These are phyloP conservation scores for Hanseniaspora osmophila DNA, from an alignment of 805 yeast species.

Conservation along the genomic window DNA sequence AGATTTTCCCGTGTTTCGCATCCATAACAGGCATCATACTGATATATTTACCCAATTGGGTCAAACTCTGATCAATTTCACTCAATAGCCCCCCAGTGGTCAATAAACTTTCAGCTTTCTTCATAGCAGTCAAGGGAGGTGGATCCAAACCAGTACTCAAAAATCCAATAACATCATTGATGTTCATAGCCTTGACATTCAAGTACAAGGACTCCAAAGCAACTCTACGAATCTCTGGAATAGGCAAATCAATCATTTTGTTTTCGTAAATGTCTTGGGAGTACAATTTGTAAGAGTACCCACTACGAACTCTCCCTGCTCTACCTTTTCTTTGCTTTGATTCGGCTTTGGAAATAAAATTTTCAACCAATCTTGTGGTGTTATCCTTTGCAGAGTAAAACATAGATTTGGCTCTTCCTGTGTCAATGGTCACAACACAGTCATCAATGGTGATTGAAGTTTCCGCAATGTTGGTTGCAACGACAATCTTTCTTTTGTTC, in stretches of 20 bases:
- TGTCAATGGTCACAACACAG: constrained; percentile 80
- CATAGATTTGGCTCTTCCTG: constrained; percentile 73
- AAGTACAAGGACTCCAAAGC: constrained; percentile 72
- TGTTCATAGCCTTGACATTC: constrained; percentile 80
- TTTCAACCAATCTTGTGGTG: constrained; percentile 58
- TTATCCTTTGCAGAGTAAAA: constrained; percentile 55
- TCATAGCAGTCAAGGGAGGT: constrained; percentile 34
- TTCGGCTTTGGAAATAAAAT: constrained; percentile 85
- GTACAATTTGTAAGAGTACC: constrained; percentile 69
- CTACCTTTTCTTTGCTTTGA: constrained; percentile 87
- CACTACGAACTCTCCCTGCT: constrained; percentile 88
- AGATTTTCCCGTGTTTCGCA: constrained; percentile 67
- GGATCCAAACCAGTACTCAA: constrained; percentile 69
- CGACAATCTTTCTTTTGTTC: constrained; percentile 61
- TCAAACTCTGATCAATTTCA: constrained; percentile 31
- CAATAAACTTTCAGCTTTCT: constrained; percentile 32
- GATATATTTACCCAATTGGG: constrained; percentile 68
- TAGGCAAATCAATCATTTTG: constrained; percentile 55
- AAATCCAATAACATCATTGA: constrained; percentile 55
- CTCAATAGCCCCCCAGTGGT: constrained; percentile 61
- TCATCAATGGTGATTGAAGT: constrained; percentile 95
- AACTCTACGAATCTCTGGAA: constrained; percentile 80
- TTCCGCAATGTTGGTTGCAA: constrained; percentile 89
- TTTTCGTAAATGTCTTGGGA: constrained; percentile 44
- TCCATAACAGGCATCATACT: constrained; percentile 75